Conservation (phyloP, 2,329 filamentous ascomycete species). For the Fusarium metavorans region DNA sequence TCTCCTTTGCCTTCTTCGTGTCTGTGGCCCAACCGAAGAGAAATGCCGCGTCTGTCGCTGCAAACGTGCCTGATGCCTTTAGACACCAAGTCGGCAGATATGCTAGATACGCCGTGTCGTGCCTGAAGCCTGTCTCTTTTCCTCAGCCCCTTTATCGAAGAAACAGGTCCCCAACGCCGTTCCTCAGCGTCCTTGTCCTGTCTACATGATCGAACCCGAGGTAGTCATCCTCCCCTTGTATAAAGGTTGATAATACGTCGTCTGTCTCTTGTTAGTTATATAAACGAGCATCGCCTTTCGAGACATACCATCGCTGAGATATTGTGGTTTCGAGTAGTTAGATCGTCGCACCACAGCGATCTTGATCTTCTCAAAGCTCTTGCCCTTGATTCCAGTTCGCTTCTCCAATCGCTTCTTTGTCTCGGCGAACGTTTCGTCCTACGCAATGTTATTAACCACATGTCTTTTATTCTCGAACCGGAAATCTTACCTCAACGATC, state of each 20-base stretch:
- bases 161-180: conserved; percentile 73
- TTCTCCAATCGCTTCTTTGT: conserved; percentile 96
- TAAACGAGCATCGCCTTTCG: neutral
- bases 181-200: conserved; percentile 68
- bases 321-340: conserved; percentile 81
- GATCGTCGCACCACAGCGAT: conserved; percentile 84
- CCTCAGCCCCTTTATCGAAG: conserved; percentile 54
- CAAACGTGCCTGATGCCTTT: conserved; percentile 17
- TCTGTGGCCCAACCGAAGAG: conserved; percentile 6
- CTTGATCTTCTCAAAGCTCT: conserved; percentile 98
- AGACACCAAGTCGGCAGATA: conserved; percentile 18
- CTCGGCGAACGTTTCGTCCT: conserved; percentile 89
- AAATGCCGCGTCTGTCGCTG: conserved; percentile 3
- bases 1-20: conserved; percentile 17
- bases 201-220: conserved; percentile 76
- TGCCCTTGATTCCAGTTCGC: conserved; percentile 94
- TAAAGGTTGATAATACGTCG: conserved; percentile 68
- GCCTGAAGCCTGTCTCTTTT: conserved; percentile 15
- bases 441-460: conserved; percentile 7
- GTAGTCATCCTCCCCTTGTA: conserved; percentile 67
- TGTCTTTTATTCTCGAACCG: neutral
- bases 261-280: conserved; percentile 57
- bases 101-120: conserved; percentile 22
- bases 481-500: conserved; percentile 75
- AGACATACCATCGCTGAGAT: conserved; percentile 82